phyloP scores from a whole-genome alignment of 2,329 filamentous ascomycete genomes.

The Emmonsiellopsis sp. region DNA sequence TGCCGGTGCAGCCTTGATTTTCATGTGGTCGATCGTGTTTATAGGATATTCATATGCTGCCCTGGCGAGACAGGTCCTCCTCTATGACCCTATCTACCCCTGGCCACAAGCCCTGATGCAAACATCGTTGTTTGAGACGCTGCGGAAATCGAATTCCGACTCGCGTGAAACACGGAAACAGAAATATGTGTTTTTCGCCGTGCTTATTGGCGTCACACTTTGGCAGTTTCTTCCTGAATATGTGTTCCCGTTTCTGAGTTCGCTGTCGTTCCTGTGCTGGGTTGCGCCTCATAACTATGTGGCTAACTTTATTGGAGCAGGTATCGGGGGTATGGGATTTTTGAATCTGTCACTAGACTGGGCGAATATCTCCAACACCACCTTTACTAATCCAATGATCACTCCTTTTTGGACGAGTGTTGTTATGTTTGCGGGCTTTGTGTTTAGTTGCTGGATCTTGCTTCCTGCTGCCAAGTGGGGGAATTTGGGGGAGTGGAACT shows the following conservation, averaged over 20 bases:
- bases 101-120: conserved; percentile 48
- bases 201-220: conserved; percentile 43
- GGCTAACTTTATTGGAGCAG: conserved; percentile 52
- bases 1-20: conserved; percentile 47
- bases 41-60: conserved; percentile 52
- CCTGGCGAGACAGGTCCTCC: conserved; percentile 46
- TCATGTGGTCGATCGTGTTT: conserved; percentile 52
- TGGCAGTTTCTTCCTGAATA: conserved; percentile 57
- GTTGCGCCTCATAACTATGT: conserved; percentile 48
- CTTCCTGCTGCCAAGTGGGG: conserved; percentile 52
- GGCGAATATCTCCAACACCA: conserved; percentile 49
- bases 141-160: conserved; percentile 39
- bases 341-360: conserved; percentile 52
- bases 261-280: conserved; percentile 55
- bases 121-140: conserved; percentile 49
- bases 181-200: conserved; percentile 48
- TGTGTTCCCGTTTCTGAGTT: conserved; percentile 50
- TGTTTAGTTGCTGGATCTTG: conserved; percentile 48
- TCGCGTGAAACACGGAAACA: conserved; percentile 42
- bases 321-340: conserved; percentile 54
- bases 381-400: conserved; percentile 39
- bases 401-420: conserved; percentile 52
- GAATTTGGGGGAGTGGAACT: conserved; percentile 41
- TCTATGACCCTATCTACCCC: conserved; percentile 49
- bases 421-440: conserved; percentile 47